These are phyloP conservation scores for Fusarium tricinctum DNA, from an alignment of 2,329 filamentous ascomycete species.

Conservation along the genomic window DNA sequence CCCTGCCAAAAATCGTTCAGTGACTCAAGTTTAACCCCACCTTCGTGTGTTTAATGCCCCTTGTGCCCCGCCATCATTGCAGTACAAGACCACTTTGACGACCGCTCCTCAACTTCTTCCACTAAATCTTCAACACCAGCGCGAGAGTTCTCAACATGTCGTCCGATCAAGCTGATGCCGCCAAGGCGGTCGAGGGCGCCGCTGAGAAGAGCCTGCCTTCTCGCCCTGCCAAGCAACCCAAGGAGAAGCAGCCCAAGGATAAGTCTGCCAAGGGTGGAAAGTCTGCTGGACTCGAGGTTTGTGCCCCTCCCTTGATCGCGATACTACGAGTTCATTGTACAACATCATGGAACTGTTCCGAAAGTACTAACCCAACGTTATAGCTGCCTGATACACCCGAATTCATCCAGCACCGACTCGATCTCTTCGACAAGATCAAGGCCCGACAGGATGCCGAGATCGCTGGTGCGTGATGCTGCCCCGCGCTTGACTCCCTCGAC, in stretches of 20 bases:
- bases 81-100: constrained; percentile 36
- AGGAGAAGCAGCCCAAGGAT: constrained; percentile 53
- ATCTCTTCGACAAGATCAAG: constrained; percentile 91
- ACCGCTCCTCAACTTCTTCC: constrained; percentile 47
- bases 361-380: constrained; percentile 40
- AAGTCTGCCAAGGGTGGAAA: constrained; percentile 68
- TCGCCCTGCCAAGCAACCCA: constrained; percentile 56
- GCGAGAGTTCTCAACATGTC: constrained; percentile 52
- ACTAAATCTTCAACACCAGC: constrained; percentile 43
- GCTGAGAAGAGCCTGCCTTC: constrained; percentile 54
- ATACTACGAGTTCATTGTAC: constrained; percentile 10
- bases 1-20: constrained; percentile 30
- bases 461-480: constrained; percentile 53
- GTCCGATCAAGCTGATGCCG: constrained; percentile 55
- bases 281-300: constrained; percentile 68
- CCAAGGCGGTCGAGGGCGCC: constrained; percentile 54
- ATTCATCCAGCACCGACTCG: constrained; percentile 86
- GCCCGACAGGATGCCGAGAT: constrained; percentile 84
- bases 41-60: constrained; percentile 52
- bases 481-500: constrained; percentile 4
- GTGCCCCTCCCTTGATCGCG: constrained; percentile 23
- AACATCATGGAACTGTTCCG: constrained; percentile 9
- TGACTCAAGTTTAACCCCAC: constrained; percentile 55
- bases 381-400: constrained; percentile 70
- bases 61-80: constrained; percentile 49